A percentile compares a stretch with the other conserved stretches of the same genome.
These are phyloP conservation scores for Paragyromitra xinjiangensis DNA, from an alignment of 495 filamentous ascomycete genomes.

Conservation along the genomic window DNA sequence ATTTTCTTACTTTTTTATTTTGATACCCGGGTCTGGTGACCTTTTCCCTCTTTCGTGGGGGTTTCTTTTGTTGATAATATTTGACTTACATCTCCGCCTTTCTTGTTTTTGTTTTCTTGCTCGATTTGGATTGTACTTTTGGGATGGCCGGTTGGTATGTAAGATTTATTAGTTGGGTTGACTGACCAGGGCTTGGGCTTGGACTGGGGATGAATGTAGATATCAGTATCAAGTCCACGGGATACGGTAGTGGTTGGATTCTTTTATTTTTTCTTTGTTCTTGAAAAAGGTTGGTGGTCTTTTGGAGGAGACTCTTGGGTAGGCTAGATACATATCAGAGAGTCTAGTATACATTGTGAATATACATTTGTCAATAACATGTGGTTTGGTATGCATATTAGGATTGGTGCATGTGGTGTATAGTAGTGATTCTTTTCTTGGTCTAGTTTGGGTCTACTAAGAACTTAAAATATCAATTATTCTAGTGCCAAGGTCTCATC, in stretches of 20 bases:
- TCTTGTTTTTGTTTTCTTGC: neutral
- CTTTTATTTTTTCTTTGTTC: neutral
- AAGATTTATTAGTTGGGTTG: slow-evolving; percentile 15
- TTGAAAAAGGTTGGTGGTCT: neutral
- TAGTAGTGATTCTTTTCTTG: neutral
- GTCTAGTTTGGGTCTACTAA: neutral
- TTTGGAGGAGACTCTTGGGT: neutral
- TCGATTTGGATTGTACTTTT: neutral
- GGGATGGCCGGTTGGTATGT: neutral
- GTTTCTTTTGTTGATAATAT: slow-evolving; percentile 23
- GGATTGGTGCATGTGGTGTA: neutral
- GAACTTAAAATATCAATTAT: neutral
- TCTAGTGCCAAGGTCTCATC: too few species aligned
- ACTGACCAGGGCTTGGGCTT: neutral
- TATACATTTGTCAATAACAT: neutral
- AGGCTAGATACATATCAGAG: too few species aligned
- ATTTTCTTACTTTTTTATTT: neutral
- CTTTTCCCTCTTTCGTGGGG: neutral
- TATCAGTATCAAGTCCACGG: neutral
- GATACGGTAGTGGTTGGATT: neutral
- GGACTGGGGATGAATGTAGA: neutral
- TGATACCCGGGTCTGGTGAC: slow-evolving; percentile 23
- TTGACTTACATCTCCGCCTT: neutral
- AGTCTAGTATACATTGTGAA: too few species aligned
- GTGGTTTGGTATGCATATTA: neutral